Evolutionary conservation across 2,329 filamentous ascomycete species (phyloP).

Genomic region (Trichoderma aggressivum): DNA sequence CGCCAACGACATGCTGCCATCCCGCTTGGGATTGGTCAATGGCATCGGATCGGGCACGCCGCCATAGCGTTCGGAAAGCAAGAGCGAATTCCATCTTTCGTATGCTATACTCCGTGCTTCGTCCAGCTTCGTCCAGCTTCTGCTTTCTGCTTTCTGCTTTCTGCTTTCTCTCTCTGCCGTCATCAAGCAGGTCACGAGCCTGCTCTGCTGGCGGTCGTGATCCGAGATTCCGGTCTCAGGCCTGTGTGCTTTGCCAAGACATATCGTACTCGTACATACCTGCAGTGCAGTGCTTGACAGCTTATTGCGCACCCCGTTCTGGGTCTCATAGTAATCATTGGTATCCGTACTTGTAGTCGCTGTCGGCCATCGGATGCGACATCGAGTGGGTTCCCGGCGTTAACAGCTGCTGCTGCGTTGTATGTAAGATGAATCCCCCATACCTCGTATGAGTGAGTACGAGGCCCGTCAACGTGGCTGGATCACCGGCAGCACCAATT

Average conservation of each 20-base stretch:
- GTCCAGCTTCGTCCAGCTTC: not conserved
- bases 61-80: not conserved
- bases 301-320: not conserved
- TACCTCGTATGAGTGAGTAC: no score
- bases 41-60: slow-evolving; percentile 1
- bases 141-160: not conserved
- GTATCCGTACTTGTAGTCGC: not conserved
- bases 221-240: not conserved
- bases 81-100: not conserved
- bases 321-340: not conserved
- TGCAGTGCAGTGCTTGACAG: not conserved
- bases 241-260: not conserved
- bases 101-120: no score
- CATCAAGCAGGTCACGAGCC: slow-evolving; percentile 10
- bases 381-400: not conserved
- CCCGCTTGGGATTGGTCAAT: slow-evolving; percentile 5
- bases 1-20: not conserved
- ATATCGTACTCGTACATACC: not conserved
- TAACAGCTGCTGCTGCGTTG: not conserved
- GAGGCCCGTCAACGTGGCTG: not conserved
- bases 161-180: not conserved
- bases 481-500: not conserved
- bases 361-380: slow-evolving; percentile 5
- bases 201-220: not conserved
- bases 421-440: not conserved